Percentiles rank a stretch among this genome's conserved stretches.
phyloP scores from a whole-genome alignment of 257 asterid genomes.

The Prunella vulgaris region DNA sequence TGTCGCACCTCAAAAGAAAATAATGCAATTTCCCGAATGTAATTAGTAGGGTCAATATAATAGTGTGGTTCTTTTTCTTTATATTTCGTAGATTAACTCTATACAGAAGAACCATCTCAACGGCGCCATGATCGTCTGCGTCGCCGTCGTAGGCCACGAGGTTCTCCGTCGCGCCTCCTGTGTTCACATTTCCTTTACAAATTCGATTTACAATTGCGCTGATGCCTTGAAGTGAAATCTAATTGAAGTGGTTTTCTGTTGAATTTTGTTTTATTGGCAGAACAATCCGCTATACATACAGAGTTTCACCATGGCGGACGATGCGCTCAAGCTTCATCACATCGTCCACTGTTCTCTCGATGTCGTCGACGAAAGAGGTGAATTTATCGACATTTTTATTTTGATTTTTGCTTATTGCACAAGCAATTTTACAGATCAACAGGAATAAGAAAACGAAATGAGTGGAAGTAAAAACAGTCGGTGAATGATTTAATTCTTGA shows the following conservation, averaged over 20 bases:
- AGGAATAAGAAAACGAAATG: background rate
- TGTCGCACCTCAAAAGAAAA: too few species aligned
- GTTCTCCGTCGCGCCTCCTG: constrained; percentile 29
- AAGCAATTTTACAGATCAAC: constrained; percentile 9
- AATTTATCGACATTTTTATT: background rate
- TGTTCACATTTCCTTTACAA: background rate
- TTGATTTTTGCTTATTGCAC: background rate
- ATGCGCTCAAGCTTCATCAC: constrained; percentile 96
- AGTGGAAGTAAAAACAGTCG: background rate
- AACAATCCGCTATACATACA: constrained; percentile 93
- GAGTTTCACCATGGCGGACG: constrained; percentile 92
- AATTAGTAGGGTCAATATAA: too few species aligned
- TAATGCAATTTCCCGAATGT: too few species aligned
- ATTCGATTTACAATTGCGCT: background rate
- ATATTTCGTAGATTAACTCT: too few species aligned
- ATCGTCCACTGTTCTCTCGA: constrained; percentile 97
- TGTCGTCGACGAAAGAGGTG: constrained; percentile 95
- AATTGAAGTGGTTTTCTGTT: background rate
- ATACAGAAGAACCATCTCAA: background rate
- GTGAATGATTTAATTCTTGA: background rate
- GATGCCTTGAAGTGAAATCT: background rate
- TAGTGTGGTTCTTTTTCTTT: too few species aligned
- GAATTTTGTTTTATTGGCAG: constrained; percentile 39
- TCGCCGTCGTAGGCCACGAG: constrained; percentile 99
- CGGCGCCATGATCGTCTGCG: constrained; percentile 74